Base-by-base conservation (phyloP, 2,329 filamentous ascomycete genomes). In the Ophiostoma sp. region DNA sequence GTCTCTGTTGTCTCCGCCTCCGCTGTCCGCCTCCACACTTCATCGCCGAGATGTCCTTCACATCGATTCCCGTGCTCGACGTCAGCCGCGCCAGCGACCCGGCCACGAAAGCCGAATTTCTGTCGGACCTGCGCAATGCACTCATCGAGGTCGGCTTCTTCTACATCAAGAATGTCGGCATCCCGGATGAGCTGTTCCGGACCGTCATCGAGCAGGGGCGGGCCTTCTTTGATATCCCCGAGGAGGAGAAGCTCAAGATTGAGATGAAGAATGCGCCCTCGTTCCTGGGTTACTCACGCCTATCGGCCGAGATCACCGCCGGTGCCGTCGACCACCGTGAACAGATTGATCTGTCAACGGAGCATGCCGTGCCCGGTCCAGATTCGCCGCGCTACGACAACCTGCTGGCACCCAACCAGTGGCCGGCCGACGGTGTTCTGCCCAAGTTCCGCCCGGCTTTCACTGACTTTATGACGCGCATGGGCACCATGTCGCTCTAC, bases 71-170 rank as follows among this genome's bases (percentile, higher is more conserved):
- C 1, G 88, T 96, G 70, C 86, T 97, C 48, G 92, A 95, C 80
- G 87, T 97, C 74, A 88, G 91, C 17, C 84, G 88, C 28, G 91
- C 93, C 52, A 84, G 85, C 76, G 83, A 90, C 77, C 85, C 88
- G 22, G 83, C 84, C 5, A 91, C 92, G 0, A 97, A 96, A 82
- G 87, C 92, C 2, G 83, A 83, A 42, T 96, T 97, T 78, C 87
- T 97, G 0, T 81, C 84, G 0, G 85, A 93, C 71, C 86, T 97
- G 42, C 91, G 92, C 19, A 85, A 92, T 81, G 93, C 93, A 0
- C 83, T 97, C 42, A 88, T 97, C 78, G 92, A 95, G 80, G 92
- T 97, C n/a, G 94, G 94, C 1, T 97, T 97, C 79, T 81, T 97
- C 28, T 97, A 97, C 79, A 87, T 97, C 75, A 91, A 91, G 79